Conservation (phyloP, 352 stramenopile genomes). For the Elongisporangium anandrum region DNA sequence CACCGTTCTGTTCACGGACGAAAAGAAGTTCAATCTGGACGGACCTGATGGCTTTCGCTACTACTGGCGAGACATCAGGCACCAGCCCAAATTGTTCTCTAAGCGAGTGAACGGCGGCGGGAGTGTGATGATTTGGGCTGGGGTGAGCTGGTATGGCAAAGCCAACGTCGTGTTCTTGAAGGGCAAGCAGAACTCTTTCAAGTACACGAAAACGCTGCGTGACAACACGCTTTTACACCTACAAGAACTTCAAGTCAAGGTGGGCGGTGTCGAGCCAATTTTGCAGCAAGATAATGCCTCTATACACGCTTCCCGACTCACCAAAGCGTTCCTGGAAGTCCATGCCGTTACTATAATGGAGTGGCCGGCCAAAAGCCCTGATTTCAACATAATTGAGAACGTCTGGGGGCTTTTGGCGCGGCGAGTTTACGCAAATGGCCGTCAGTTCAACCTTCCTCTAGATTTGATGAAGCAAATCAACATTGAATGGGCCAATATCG, state of each 20-base stretch:
- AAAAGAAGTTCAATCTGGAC: constrained; percentile 10
- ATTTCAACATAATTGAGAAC: constrained; percentile 22
- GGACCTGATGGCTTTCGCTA: constrained; percentile 5
- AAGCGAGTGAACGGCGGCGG: constrained; percentile 5
- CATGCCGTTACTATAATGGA: constrained; percentile 2
- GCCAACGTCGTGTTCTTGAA: neutral
- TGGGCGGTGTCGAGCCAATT: neutral
- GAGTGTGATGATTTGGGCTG: constrained; percentile 10
- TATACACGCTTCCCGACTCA: constrained; percentile 6
- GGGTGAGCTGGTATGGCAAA: neutral
- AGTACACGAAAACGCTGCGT: neutral
- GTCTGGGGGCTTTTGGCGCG: constrained; percentile 10
- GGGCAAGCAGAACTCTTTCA: constrained; percentile 2
- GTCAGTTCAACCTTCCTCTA: constrained; percentile 12
- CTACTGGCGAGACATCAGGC: constrained; percentile 4
- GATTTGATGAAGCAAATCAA: too few relatives aligned
- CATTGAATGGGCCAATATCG: too few relatives aligned
- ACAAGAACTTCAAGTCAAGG: too few relatives aligned
- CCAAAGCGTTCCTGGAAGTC: constrained; percentile 5
- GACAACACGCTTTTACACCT: too few relatives aligned
- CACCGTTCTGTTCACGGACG: constrained; percentile 7
- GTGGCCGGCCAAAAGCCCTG: constrained; percentile 16
- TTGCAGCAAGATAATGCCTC: constrained; percentile 13
- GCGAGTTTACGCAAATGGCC: constrained; percentile 9
- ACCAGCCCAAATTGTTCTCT: constrained; percentile 1